Evolutionary conservation across 768 basidiomycete species (phyloP).

Genomic region (Pisolithus tinctorius): DNA sequence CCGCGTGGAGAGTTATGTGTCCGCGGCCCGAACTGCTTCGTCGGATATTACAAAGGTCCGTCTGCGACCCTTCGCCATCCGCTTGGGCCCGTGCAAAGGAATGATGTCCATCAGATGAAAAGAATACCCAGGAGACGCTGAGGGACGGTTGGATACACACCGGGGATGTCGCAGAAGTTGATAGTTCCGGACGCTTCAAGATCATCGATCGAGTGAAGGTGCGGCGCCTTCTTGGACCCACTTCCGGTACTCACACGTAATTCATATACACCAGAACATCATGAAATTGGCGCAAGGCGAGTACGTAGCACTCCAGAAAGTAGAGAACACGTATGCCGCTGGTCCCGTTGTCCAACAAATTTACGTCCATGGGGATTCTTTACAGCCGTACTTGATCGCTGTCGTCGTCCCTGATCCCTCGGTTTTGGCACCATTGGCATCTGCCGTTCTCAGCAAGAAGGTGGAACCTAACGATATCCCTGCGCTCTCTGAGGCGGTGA

Average conservation of each 20-base stretch:
- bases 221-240: slow-evolving; percentile 8
- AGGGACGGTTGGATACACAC: slow-evolving; percentile 91
- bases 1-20: slow-evolving; percentile 86
- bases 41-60: slow-evolving; percentile 69
- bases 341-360: slow-evolving; percentile 69
- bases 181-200: slow-evolving; percentile 70
- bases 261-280: slow-evolving; percentile 62
- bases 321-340: slow-evolving; percentile 74
- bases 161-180: slow-evolving; percentile 83
- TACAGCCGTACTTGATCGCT: slow-evolving; percentile 84
- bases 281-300: slow-evolving; percentile 98
- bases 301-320: slow-evolving; percentile 95
- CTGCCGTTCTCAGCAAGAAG: slow-evolving; percentile 43
- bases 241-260: not conserved
- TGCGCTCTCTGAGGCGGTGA: slow-evolving; percentile 46
- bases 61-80: slow-evolving; percentile 41
- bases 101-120: slow-evolving; percentile 48
- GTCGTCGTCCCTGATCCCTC: slow-evolving; percentile 81
- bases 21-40: slow-evolving; percentile 60
- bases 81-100: slow-evolving; percentile 45
- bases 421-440: slow-evolving; percentile 54
- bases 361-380: slow-evolving; percentile 85
- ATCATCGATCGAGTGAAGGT: slow-evolving; percentile 96
- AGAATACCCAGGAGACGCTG: slow-evolving; percentile 73
- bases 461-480: slow-evolving; percentile 45